Base-by-base conservation (phyloP, 345 rosid genomes). In the Eutrema heterophyllum region DNA sequence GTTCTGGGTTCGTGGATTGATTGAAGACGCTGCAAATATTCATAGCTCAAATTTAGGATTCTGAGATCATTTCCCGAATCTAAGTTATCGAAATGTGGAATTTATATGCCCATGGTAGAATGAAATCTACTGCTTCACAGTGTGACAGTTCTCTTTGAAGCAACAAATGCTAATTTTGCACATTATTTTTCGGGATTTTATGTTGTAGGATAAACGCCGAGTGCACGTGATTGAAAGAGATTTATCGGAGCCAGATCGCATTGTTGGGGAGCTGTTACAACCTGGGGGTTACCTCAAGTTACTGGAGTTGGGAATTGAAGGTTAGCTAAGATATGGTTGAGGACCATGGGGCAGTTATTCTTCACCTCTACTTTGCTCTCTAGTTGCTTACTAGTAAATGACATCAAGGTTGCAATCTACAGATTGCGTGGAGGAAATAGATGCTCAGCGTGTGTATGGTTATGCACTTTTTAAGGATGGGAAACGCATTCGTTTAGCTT, bases 201-300 rank as follows among this genome's bases (percentile, higher is more conserved):
- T 43, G 14, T 13, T 72, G 79, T 76, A 89, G 95, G 95, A 89
- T 70, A 88, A 90, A 5, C 87, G 92, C 2, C 72, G 82, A 67
- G 95, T 89, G 56, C 89, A 67, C 40, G 87, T 89, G 67, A 84
- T 89, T 52, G 95, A 89, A 72, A 78, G 95, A 71, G 95, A 89
- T 66, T 82, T 87, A 76, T 72, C 84, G 0, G 91, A 85, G 84
- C 95, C 91, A 11, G 89, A 87, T 72, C 83, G 95, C 7, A 87
- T 89, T 53, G 95, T 87, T 63, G 95, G 95, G 5, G 95, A 89
- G 73, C 69, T 89, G 58, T 85, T 89, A 33, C 95, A 89, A 62
- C 92, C 95, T 16, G 92, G 95, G 0, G 91, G 95, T 11, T 89
- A 86, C 75, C 88, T 89, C 5, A 89, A 89, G 76, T 75, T 89